Percentiles rank a stretch among this genome's conserved stretches.
Conservation (phyloP, 1,139 yeast species). For the Lodderomyces parapsilosis region DNA sequence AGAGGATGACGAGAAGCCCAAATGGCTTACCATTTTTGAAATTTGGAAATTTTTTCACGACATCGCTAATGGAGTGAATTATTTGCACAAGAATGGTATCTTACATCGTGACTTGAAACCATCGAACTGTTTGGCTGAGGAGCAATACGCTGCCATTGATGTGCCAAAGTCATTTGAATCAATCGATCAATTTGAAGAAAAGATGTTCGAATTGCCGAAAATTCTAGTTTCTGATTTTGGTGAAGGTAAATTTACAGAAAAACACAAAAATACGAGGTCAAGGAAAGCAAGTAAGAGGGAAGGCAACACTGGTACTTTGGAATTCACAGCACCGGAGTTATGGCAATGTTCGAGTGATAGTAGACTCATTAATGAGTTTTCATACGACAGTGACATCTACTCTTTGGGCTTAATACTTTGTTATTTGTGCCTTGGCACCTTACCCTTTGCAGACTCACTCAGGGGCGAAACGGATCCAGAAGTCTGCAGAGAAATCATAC, state of each 20-base stretch:
- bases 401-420: slow-evolving; percentile 81
- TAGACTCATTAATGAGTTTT: slow-evolving; percentile 48
- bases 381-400: slow-evolving; percentile 73
- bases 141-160: slow-evolving; percentile 20
- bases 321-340: slow-evolving; percentile 84
- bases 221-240: slow-evolving; percentile 87
- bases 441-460: slow-evolving; percentile 51
- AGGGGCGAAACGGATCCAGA: slow-evolving; percentile 37
- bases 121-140: slow-evolving; percentile 71
- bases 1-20: slow-evolving; percentile 1
- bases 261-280: slow-evolving; percentile 18
- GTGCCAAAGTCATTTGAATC: slow-evolving; percentile 12
- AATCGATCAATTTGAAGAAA: slow-evolving; percentile 22
- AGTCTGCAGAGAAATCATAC: slow-evolving; percentile 24
- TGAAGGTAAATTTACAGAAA: slow-evolving; percentile 73
- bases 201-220: slow-evolving; percentile 49
- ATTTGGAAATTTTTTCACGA: slow-evolving; percentile 69
- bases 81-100: slow-evolving; percentile 71
- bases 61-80: slow-evolving; percentile 65
- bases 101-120: slow-evolving; percentile 88
- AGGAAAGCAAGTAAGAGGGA: slow-evolving; percentile 17
- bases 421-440: slow-evolving; percentile 64
- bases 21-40: slow-evolving; percentile 34
- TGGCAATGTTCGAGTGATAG: slow-evolving; percentile 35
- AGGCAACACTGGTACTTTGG: slow-evolving; percentile 85